Evolutionary conservation across 345 rosid genomes (phyloP).

Genomic region (Heritiera littoralis): DNA sequence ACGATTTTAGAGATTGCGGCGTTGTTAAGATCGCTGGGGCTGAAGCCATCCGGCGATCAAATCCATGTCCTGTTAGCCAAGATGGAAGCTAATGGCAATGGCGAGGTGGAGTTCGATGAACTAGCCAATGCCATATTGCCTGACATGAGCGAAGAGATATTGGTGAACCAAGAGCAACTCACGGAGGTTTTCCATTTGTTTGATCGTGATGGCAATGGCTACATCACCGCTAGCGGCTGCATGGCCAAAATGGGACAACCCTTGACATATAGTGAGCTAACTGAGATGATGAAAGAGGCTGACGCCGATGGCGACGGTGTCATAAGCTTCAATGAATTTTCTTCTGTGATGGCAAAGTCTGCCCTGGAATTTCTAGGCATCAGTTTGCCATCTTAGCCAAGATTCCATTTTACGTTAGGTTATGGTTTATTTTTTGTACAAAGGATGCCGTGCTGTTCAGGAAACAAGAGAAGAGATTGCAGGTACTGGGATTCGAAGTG

Average conservation of each 20-base stretch:
- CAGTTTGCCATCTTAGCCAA: conserved; percentile 5
- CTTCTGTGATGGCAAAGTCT: conserved; percentile 73
- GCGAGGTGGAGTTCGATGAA: conserved; percentile 74
- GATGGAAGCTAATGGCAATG: conserved; percentile 82
- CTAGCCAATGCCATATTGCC: conserved; percentile 56
- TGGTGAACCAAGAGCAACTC: conserved; percentile 64
- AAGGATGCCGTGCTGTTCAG: no score
- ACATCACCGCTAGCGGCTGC: conserved; percentile 73
- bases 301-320: conserved; percentile 79
- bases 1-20: conserved; percentile 88
- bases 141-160: conserved; percentile 47
- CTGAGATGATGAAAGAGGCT: conserved; percentile 77
- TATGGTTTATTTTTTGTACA: background rate
- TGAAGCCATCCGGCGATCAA: conserved; percentile 79
- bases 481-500: no score
- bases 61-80: conserved; percentile 58
- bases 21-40: conserved; percentile 64
- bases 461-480: no score
- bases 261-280: conserved; percentile 61
- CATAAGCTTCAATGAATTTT: conserved; percentile 72
- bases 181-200: conserved; percentile 62
- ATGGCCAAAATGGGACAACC: conserved; percentile 96
- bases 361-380: conserved; percentile 50
- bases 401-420: background rate
- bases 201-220: conserved; percentile 77